Evolutionary conservation across 2,329 filamentous ascomycete species (phyloP).

Genomic region (Orbilia javanica): DNA sequence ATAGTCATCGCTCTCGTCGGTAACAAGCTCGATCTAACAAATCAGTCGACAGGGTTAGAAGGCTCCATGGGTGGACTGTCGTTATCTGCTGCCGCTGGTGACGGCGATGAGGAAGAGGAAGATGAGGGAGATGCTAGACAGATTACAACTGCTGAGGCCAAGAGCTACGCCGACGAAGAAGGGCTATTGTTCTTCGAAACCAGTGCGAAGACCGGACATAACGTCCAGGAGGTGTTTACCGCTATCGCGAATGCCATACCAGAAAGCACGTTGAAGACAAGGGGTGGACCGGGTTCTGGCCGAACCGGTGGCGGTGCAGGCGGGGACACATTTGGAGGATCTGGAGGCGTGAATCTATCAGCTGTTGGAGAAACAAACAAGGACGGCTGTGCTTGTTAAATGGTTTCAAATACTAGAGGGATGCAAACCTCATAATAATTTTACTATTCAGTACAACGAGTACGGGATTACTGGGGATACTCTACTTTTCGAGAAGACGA

Average conservation of each 20-base stretch:
- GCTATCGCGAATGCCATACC: slow-evolving; percentile 98
- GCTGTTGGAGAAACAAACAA: slow-evolving; percentile 50
- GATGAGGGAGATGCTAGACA: slow-evolving; percentile 74
- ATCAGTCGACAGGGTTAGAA: slow-evolving; percentile 66
- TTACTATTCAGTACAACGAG: neutral
- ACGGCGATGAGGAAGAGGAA: slow-evolving; percentile 68
- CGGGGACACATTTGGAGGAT: slow-evolving; percentile 64
- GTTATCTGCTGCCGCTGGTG: slow-evolving; percentile 69
- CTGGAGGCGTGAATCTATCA: slow-evolving; percentile 57
- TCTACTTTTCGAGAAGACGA: neutral
- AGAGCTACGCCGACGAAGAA: slow-evolving; percentile 94
- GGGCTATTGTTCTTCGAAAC: slow-evolving; percentile 96
- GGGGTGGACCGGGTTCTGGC: slow-evolving; percentile 77
- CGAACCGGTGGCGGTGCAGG: slow-evolving; percentile 71
- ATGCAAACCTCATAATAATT: neutral
- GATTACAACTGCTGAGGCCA: slow-evolving; percentile 90
- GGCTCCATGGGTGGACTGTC: slow-evolving; percentile 68
- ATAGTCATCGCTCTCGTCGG: slow-evolving; percentile 97
- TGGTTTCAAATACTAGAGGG: neutral
- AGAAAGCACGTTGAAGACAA: slow-evolving; percentile 92
- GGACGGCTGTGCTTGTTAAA: slow-evolving; percentile 52
- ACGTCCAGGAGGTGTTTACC: slow-evolving; percentile 95
- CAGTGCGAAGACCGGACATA: slow-evolving; percentile 93
- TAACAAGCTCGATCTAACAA: slow-evolving; percentile 93
- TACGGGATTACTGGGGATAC: neutral